Conservation (phyloP, 164 flowering plant genomes). For the Sedum album region DNA sequence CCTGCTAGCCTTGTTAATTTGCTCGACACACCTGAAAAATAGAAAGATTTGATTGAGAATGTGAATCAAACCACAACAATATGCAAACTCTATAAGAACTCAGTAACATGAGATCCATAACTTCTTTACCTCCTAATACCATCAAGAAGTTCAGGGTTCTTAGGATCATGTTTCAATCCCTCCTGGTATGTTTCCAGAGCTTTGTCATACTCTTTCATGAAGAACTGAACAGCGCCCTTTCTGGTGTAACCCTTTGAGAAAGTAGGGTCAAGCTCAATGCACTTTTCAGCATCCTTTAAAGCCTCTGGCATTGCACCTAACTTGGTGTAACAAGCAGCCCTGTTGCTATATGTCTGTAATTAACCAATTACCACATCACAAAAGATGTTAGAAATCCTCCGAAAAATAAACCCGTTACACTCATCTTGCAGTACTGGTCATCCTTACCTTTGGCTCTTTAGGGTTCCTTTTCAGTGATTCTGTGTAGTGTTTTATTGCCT, state of each 20-base stretch:
- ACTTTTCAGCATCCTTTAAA: slow-evolving; percentile 92
- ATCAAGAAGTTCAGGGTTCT: slow-evolving; percentile 75
- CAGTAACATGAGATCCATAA: not conserved
- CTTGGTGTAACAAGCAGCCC: slow-evolving; percentile 96
- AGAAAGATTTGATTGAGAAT: not conserved
- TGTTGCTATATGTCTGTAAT: slow-evolving; percentile 79
- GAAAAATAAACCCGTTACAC: no score
- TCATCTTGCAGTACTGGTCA: not conserved
- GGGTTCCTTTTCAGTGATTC: slow-evolving; percentile 91
- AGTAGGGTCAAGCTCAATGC: slow-evolving; percentile 94
- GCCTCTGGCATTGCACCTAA: slow-evolving; percentile 93
- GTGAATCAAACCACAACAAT: not conserved
- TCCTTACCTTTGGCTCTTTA: slow-evolving; percentile 60
- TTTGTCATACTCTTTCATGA: slow-evolving; percentile 96
- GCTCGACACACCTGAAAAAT: slow-evolving; percentile 74
- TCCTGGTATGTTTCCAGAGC: slow-evolving; percentile 94
- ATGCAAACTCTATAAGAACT: not conserved
- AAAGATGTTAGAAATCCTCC: no score
- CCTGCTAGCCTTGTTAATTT: slow-evolving; percentile 83
- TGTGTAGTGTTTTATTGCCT: slow-evolving; percentile 84
- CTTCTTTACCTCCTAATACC: slow-evolving; percentile 56
- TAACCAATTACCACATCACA: slow-evolving; percentile 1
- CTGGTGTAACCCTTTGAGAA: slow-evolving; percentile 88
- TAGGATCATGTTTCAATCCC: slow-evolving; percentile 82
- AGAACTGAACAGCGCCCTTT: slow-evolving; percentile 87